Evolutionary conservation across 345 rosid species (phyloP), one percentile per base, ranked within the genome.

Genomic region (Syzygium aqueum): DNA sequence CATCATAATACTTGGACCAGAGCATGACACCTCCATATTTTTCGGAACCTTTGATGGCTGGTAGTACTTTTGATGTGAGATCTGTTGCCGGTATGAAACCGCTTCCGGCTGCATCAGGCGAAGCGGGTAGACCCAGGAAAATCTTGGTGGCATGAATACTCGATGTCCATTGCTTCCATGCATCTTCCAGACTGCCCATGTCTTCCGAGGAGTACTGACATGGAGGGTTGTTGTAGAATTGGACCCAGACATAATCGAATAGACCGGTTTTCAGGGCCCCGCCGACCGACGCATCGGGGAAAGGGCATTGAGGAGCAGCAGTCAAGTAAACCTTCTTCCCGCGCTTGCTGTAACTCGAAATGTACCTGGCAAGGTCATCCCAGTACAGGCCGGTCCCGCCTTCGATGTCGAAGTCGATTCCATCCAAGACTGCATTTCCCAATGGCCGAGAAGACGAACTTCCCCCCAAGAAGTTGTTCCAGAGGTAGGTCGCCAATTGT

Each of bases 281-380:
- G 33, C 94, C 94, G 80, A 93, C 49, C 7, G 85, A 86, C 4
- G 91, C 89, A 43, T 95, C 96, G 0, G 97, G 96, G 88, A 91
- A 95, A 53, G 93, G 95, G 90, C 97, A 94, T 33, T 95, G 95
- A 22, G 97, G 96, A 77, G 96, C 95, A 51, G 94, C 96, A 27
- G 97, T 85, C 86, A 95, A 46, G 86, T 92, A 93, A 22, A 95
- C 94, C 89, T 91, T 95, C 61, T 84, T 92, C 23, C 92, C 93
- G 43, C 50, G 53, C 6, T 52, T 77, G 86, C 93, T 90, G 54
- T 88, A 88, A 17, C 59, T 89, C 2, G 91, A 50, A 23, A 95
- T 86, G 77, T 28, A 78, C 51, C 92, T 88, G 23, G 92, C 95
- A 40, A 94, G 95, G 82, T 91, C 90, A 51, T 91, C 94, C 89